Evolutionary conservation across 164 flowering plant species (phyloP).

Genomic region (Annona cherimola): DNA sequence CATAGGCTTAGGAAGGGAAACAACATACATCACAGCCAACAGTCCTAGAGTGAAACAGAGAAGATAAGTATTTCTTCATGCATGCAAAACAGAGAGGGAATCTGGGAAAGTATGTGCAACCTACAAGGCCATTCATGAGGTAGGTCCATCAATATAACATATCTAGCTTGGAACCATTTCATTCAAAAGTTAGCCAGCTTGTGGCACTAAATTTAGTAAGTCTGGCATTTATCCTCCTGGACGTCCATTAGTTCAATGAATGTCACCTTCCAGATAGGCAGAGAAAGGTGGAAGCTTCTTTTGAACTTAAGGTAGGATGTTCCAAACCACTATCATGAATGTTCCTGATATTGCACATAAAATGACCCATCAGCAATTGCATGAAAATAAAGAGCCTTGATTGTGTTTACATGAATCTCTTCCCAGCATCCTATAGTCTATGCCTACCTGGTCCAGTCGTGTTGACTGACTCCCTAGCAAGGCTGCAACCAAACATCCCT

Average conservation of each 20-base stretch:
- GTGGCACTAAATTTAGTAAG: neutral
- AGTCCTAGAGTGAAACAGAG: neutral
- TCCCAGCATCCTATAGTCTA: conserved; percentile 35
- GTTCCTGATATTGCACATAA: neutral
- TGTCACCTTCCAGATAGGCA: neutral
- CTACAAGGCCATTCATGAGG: neutral
- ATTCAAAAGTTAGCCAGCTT: neutral
- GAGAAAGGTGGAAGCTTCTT: neutral
- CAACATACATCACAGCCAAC: neutral
- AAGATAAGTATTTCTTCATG: too few species aligned
- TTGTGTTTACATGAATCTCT: neutral
- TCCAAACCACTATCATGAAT: neutral
- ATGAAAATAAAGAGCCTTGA: neutral
- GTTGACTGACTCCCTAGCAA: conserved; percentile 80
- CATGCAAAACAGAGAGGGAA: neutral
- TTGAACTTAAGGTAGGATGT: neutral
- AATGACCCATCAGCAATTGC: neutral
- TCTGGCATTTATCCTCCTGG: neutral
- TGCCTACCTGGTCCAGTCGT: conserved; percentile 67
- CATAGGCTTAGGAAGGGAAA: neutral
- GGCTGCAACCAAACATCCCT: conserved; percentile 78
- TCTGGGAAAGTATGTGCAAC: neutral
- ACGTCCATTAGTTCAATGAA: neutral
- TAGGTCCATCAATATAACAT: neutral
- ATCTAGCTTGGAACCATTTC: neutral